These are phyloP conservation scores for Dothistroma septosporum DNA, from an alignment of 2,329 filamentous ascomycete genomes.

Conservation along the genomic window DNA sequence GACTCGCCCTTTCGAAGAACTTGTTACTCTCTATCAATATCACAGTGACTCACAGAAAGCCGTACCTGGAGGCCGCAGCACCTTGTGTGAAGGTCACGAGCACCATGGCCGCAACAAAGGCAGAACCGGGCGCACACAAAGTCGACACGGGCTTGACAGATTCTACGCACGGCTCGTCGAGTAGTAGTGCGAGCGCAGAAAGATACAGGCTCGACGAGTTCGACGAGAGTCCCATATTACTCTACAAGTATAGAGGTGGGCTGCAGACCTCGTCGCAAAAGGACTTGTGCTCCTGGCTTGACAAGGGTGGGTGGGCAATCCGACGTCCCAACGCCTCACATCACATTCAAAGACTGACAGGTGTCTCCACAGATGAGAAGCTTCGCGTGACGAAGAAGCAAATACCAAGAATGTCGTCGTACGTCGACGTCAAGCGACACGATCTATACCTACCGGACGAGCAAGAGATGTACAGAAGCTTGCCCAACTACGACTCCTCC, in stretches of 20 bases:
- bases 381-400: constrained; percentile 46
- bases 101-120: constrained; percentile 22
- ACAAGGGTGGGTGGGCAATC: constrained; percentile 31
- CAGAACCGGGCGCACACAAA: constrained; percentile 18
- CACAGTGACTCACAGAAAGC: constrained; percentile 14
- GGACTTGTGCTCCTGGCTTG: constrained; percentile 40
- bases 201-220: constrained; percentile 43
- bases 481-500: constrained; percentile 44
- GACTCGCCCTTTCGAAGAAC: constrained; percentile 14
- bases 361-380: constrained; percentile 36
- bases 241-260: constrained; percentile 45
- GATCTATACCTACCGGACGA: constrained; percentile 43
- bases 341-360: background rate
- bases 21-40: constrained; percentile 6
- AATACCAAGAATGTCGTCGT: constrained; percentile 45
- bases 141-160: constrained; percentile 41
- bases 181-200: constrained; percentile 38
- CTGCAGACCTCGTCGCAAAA: constrained; percentile 44
- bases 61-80: constrained; percentile 18
- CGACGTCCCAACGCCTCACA: background rate
- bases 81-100: constrained; percentile 5
- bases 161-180: constrained; percentile 38
- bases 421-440: constrained; percentile 45
- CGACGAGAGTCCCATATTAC: constrained; percentile 42
- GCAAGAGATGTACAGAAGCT: constrained; percentile 32